phyloP scores from a whole-genome alignment of 768 basidiomycete genomes.

The Mycena indigotica region DNA sequence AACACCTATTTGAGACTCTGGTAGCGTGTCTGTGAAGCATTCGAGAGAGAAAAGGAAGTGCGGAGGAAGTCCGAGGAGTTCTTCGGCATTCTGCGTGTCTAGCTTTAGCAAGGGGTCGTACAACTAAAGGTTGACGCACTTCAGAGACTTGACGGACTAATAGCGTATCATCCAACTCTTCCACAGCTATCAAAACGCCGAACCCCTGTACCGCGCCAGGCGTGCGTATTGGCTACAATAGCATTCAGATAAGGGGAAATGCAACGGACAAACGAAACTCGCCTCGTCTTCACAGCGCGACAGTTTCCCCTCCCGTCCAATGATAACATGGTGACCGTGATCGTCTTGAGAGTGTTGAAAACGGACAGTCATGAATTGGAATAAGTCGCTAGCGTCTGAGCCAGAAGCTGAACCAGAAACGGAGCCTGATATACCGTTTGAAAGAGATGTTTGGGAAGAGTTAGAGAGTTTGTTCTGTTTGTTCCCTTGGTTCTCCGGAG shows the following conservation, averaged over 20 bases:
- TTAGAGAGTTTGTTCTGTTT: background rate
- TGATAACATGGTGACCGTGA: slow-evolving; percentile 69
- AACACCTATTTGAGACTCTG: slow-evolving; percentile 62
- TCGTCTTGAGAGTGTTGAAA: slow-evolving; percentile 66
- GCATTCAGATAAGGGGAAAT: background rate
- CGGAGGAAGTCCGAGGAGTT: slow-evolving; percentile 75
- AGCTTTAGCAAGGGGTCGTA: background rate
- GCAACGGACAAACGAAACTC: background rate
- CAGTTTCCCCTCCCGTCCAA: slow-evolving; percentile 69
- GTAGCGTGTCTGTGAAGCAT: slow-evolving; percentile 72
- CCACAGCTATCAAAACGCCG: slow-evolving; percentile 75
- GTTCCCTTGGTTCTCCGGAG: background rate
- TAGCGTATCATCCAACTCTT: slow-evolving; percentile 59
- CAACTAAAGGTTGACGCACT: slow-evolving; percentile 40
- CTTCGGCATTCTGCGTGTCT: slow-evolving; percentile 61
- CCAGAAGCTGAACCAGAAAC: slow-evolving; percentile 17
- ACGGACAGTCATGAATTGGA: slow-evolving; percentile 53
- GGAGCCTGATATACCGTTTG: slow-evolving; percentile 20
- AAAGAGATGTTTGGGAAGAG: slow-evolving; percentile 15
- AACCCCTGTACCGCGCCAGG: slow-evolving; percentile 84
- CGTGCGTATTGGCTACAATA: slow-evolving; percentile 67
- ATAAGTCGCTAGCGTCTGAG: slow-evolving; percentile 29
- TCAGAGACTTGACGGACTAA: slow-evolving; percentile 80
- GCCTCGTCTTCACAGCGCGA: slow-evolving; percentile 79
- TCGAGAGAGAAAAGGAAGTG: slow-evolving; percentile 68